A percentile compares a stretch with the other conserved stretches of the same genome.
These are phyloP conservation scores for Phytophthora foliorum DNA, from an alignment of 352 stramenopile species.

Conservation along the genomic window DNA sequence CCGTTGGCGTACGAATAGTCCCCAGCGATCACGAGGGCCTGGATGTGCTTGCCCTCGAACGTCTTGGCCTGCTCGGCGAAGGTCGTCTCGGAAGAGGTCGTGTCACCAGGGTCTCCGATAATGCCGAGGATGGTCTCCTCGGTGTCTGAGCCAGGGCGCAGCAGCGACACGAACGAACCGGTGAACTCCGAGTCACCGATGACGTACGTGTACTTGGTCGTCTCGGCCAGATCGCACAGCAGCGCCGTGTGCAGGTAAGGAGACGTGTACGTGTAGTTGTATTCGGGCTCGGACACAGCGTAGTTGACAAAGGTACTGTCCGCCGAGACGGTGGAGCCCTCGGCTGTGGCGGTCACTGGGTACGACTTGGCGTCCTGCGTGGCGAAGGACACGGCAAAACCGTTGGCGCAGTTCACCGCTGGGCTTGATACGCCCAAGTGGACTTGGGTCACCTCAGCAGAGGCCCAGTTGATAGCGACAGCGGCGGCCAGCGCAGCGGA, in stretches of 20 bases:
- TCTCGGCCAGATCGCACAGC: conserved; percentile 49
- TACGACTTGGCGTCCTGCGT: conserved; percentile 39
- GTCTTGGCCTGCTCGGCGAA: conserved; percentile 42
- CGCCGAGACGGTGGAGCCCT: conserved; percentile 22
- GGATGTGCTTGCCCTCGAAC: conserved; percentile 50
- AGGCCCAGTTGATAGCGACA: conserved; percentile 30
- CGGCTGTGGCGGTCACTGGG: conserved; percentile 37
- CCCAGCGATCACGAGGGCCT: conserved; percentile 60
- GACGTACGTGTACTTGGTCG: conserved; percentile 59
- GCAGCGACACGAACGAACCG: conserved; percentile 41
- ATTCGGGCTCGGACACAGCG: conserved; percentile 46
- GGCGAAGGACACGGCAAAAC: conserved; percentile 55
- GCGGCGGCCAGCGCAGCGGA: conserved; percentile 20
- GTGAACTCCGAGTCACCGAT: conserved; percentile 51
- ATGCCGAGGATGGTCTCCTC: conserved; percentile 54
- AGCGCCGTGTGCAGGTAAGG: conserved; percentile 60
- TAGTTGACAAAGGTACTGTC: conserved; percentile 49
- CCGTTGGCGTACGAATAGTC: conserved; percentile 82
- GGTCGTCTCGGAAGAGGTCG: conserved; percentile 46
- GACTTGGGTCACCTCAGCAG: conserved; percentile 55
- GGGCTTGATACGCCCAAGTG: conserved; percentile 50
- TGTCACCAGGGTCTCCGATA: conserved; percentile 54
- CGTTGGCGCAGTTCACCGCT: conserved; percentile 43
- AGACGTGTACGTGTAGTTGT: conserved; percentile 63
- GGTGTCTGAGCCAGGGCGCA: conserved; percentile 40